phyloP scores from a whole-genome alignment of 164 flowering plant species.

The Vitis rupestris region DNA sequence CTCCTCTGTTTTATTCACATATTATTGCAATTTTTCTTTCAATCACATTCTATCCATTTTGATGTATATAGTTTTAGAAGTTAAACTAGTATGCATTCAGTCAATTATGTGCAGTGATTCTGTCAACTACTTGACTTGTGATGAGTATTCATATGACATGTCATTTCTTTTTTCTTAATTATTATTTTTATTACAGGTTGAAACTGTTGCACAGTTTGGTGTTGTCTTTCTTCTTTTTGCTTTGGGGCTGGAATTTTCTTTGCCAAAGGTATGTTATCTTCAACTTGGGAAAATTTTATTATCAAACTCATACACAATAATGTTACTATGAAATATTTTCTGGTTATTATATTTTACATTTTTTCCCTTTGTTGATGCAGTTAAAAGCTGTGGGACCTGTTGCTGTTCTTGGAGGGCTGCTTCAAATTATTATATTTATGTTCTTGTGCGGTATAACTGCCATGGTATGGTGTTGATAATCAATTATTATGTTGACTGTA shows the following conservation, averaged over 20 bases:
- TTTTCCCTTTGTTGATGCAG: slow-evolving; percentile 39
- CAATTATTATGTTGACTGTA: neutral
- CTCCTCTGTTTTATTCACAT: too few species aligned
- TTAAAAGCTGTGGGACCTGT: slow-evolving; percentile 93
- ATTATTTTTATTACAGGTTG: slow-evolving; percentile 63
- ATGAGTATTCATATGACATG: slow-evolving; percentile 1
- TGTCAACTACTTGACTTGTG: neutral
- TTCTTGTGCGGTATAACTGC: slow-evolving; percentile 69
- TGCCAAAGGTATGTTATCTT: slow-evolving; percentile 62
- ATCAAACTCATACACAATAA: neutral
- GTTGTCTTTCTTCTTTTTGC: slow-evolving; percentile 98
- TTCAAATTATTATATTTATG: slow-evolving; percentile 80
- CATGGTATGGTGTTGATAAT: slow-evolving; percentile 38
- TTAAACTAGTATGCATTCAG: too few species aligned
- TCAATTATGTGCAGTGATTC: neutral
- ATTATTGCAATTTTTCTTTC: too few species aligned
- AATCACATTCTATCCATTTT: too few species aligned
- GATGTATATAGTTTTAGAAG: too few species aligned
- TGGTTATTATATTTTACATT: neutral
- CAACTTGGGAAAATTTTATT: neutral
- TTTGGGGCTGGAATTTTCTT: slow-evolving; percentile 92
- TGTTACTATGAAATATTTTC: neutral
- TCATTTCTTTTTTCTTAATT: slow-evolving; percentile 5
- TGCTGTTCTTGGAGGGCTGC: slow-evolving; percentile 93
- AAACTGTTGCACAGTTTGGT: slow-evolving; percentile 98